Base-by-base conservation (phyloP, 805 yeast genomes). In the Wickerhamiella kurtzmanii region DNA sequence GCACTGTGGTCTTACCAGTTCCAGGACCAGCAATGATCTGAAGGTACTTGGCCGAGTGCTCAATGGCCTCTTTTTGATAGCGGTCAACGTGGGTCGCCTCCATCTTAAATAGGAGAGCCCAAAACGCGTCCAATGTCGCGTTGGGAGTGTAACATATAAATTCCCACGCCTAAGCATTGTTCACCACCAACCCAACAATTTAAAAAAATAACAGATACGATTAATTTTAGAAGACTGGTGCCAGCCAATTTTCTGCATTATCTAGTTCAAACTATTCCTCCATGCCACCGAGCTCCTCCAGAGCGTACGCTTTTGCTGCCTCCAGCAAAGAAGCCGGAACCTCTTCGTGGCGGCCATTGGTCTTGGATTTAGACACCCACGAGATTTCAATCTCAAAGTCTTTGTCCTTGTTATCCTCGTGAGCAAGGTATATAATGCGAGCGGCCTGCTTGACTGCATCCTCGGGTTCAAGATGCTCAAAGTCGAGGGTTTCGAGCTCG, bases 371-470 rank as follows among this genome's bases (percentile, higher is more conserved):
- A 35, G 89, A 78, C 46, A 79, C 78, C 98, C 98, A 92, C 55
- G 92, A 76, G 59, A 92, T 73, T 61, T 92, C 99, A 53, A 92
- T 73, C 67, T 92, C 98, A 62, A 87, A 92, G 50, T 88, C 97
- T 66, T 89, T 92, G 63, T 92, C 98, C 65, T 89, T 92, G 66
- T 87, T 86, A 61, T 92, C 98, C 67, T 92, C 99, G 61, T 94
- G 98, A 1, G 97, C 96, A 53, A 81, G 71, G 60, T 86, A 82
- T 59, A 92, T 82, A 61, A 92, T 87, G 64, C 81, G 82, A 3
- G 97, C 97, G 28, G 96, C 97, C 60, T 83, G 82, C 58, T 83
- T 87, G 36, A 92, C 82, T 3, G 95, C 98, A 18, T 88, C 94
- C 55, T 67, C 75, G 3, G 80, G 83, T 6, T 79, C 68, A 54